Base-by-base conservation (phyloP, 352 stramenopile genomes). In the Globisporangium cystogenes region DNA sequence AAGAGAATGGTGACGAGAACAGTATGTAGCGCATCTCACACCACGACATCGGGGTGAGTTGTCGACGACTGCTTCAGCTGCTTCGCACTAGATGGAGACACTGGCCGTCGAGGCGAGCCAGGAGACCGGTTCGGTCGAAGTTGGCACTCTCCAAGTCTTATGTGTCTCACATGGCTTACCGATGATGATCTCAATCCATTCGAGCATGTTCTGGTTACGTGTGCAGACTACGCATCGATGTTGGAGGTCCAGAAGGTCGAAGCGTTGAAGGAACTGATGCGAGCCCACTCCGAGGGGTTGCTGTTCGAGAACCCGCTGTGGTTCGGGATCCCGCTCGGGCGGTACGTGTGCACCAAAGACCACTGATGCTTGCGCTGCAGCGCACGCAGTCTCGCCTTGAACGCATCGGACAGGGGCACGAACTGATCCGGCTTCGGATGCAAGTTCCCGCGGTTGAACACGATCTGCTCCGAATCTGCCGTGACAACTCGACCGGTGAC, bases 371-470 rank as follows among this genome's bases (percentile, higher is more conserved):
- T 52, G 15, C 41, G 57, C 24, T 64, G 67, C 44, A 75, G 48
- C 21, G 31, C 43, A 2, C 70, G 70, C 1, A 85, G 60, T n/a
- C 62, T 60, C 11, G 26, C 29, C 58, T 82, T 56, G 50, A 82
- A 82, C 10, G 21, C 51, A 14, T 52, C 50, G 33, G 65, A 65
- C 67, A 83, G 70, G 14, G 65, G 68, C 16, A 74, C 59, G 21
- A 78, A 56, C 20, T 61, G 60, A 29, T 75, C 60, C 53, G 74
- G 72, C 56, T 84, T 57, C 45, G 72, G 52, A 48, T 80, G 69
- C 56, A 87, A 49, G 55, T 86, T 87, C 15, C 76, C 74, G 33
- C 74, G 68, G 65, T 86, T 88, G 54, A 86, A 88, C 20, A 82
- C 68, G 27, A 86, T 48, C n/a, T 27, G 23, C n/a, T 64, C 52